phyloP scores from a whole-genome alignment of 2,329 filamentous ascomycete genomes.

The Diaporthe humulicola region DNA sequence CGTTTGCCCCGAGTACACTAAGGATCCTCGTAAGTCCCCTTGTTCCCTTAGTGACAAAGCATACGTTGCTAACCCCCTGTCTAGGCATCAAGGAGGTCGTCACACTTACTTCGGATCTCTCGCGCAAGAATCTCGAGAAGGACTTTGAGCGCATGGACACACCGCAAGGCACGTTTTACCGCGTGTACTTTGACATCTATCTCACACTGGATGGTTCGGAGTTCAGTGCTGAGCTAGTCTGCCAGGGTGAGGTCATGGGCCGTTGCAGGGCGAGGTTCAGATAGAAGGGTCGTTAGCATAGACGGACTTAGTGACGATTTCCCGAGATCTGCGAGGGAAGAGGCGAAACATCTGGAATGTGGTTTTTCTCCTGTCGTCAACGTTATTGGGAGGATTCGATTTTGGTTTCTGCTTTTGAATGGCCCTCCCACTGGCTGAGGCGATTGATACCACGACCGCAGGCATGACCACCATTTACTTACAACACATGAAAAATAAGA shows the following conservation, averaged over 20 bases:
- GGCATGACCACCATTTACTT: conserved; percentile 23
- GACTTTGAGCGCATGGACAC: conserved; percentile 99
- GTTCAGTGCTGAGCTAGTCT: conserved; percentile 98
- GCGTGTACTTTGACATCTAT: conserved; percentile 84
- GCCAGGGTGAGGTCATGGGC: conserved; percentile 99
- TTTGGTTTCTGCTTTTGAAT: conserved; percentile 28
- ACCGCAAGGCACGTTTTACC: conserved; percentile 95
- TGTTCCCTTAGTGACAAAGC: conserved; percentile 8
- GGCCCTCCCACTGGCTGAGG: conserved; percentile 31
- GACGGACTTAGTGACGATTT: neutral
- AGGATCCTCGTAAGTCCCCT: conserved; percentile 90
- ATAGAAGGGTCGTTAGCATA: conserved; percentile 50
- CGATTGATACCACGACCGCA: conserved; percentile 35
- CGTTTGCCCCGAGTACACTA: conserved; percentile 98
- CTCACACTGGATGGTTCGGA: conserved; percentile 96
- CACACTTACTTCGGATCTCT: conserved; percentile 95
- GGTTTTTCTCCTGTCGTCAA: neutral
- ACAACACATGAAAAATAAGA: conserved; percentile 2
- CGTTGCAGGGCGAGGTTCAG: conserved; percentile 92
- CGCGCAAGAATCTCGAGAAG: conserved; percentile 98
- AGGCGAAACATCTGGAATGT: conserved; percentile 10
- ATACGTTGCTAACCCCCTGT: conserved; percentile 29
- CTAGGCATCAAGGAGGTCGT: conserved; percentile 98
- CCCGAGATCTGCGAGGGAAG: neutral
- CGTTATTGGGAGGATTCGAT: conserved; percentile 17